These are phyloP conservation scores for Bipolaris bicolor DNA, from an alignment of 2,329 filamentous ascomycete genomes.

Conservation along the genomic window DNA sequence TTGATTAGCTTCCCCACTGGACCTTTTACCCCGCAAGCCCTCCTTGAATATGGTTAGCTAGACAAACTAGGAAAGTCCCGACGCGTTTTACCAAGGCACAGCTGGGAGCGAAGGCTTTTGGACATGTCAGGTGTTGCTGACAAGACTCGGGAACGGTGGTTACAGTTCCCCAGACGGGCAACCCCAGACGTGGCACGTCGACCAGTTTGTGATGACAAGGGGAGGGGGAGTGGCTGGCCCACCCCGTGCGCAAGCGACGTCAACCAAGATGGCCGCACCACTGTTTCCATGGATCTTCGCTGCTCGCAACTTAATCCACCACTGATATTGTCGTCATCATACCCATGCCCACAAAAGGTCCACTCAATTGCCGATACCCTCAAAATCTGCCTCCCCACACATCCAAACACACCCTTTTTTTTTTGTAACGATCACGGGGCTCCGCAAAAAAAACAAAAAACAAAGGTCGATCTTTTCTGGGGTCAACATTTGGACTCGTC, in stretches of 20 bases:
- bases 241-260: background rate
- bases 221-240: background rate
- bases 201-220: background rate
- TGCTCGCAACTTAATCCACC: background rate
- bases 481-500: slow-evolving; percentile 1
- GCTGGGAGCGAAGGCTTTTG: slow-evolving; percentile 10
- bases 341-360: slow-evolving; percentile 1
- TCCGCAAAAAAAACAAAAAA: background rate
- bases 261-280: slow-evolving; percentile 4
- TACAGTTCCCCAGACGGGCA: slow-evolving; percentile 16
- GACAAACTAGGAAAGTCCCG: slow-evolving; percentile 10
- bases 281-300: slow-evolving; percentile 10
- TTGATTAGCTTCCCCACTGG: slow-evolving; percentile 15
- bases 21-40: slow-evolving; percentile 9
- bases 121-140: slow-evolving; percentile 10
- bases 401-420: background rate
- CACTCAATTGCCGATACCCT: background rate
- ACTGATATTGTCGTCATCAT: background rate
- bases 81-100: slow-evolving; percentile 6
- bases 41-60: slow-evolving; percentile 8
- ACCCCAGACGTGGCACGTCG: slow-evolving; percentile 6
- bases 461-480: slow-evolving; percentile 6
- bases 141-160: slow-evolving; percentile 7
- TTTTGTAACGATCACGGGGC: slow-evolving; percentile 4
- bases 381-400: background rate